Evolutionary conservation across 495 filamentous ascomycete species (phyloP), one percentile per base, ranked within the genome.

Genomic region (Trichoderma parareesei): DNA sequence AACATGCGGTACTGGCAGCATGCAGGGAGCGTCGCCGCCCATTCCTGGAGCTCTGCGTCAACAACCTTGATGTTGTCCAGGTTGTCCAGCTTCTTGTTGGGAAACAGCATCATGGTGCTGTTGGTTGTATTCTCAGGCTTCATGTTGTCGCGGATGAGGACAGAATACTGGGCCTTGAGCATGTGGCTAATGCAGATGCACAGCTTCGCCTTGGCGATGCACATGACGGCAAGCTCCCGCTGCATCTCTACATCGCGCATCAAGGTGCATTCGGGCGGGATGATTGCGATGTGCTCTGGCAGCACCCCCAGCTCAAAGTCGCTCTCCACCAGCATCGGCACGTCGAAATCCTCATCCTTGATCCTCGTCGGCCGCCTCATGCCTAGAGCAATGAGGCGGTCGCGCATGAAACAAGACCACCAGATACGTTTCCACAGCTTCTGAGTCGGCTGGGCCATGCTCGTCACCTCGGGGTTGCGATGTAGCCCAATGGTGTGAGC

Each of bases 361-460:
- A 96, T 91, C 49, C 91, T 81, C 66, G 90, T 93, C 10, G 91
- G 92, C 65, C 92, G 84, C 62, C 92, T 84, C 91, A 96, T 95
- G 43, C 92, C 92, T 20, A 96, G 74, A 5, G 92, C 92, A 65
- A 97, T 88, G 42, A 95, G 75, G 49, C 91, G 89, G 75, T 97
- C 92, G 49, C 91, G 86, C 81, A 93, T 94, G 69, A 93, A 94
- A 64, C 88, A 92, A 60, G 89, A 92, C 92, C 92, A 96, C 92
- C 92, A 97, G 64, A 97, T 91, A 41, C 91, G 80, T 74, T 92
- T 95, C 90, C 90, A 93, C 67, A 96, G 78, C 66, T 84, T 86
- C 69, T 90, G 87, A 72, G 85, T 85, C 63, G 84, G 81, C 20
- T 80, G 69, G 38, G 87, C 81, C 88, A 93, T 91, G 65, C 81